phyloP scores from a whole-genome alignment of 257 asterid genomes.

The Craterostigma plantagineum region DNA sequence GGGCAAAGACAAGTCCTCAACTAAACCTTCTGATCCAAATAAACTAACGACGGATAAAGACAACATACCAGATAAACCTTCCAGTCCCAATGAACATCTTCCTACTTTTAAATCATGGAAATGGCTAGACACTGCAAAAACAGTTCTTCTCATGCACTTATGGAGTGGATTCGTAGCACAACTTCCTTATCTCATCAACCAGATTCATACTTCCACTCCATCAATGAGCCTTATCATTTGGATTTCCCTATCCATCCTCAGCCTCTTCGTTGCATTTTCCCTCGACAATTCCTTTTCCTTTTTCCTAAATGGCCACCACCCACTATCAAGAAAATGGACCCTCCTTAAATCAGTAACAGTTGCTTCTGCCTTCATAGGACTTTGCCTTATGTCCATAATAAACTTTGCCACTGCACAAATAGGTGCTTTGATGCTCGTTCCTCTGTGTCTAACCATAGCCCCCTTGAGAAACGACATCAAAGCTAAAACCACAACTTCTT shows the following conservation, averaged over 20 bases:
- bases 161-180: conserved; percentile 63
- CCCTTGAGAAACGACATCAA: conserved; percentile 29
- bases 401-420: conserved; percentile 88
- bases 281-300: conserved; percentile 15
- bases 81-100: conserved; percentile 15
- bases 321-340: conserved; percentile 38
- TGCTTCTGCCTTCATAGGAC: conserved; percentile 68
- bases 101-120: conserved; percentile 46
- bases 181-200: conserved; percentile 38
- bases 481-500: conserved; percentile 14
- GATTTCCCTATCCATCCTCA: conserved; percentile 25
- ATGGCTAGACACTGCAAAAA: conserved; percentile 76
- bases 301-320: conserved; percentile 8
- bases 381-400: conserved; percentile 82
- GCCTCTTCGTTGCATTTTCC: conserved; percentile 31
- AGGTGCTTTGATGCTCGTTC: conserved; percentile 71
- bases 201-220: conserved; percentile 33
- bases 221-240: conserved; percentile 29
- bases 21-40: no score
- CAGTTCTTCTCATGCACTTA: conserved; percentile 45
- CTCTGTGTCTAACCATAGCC: conserved; percentile 61
- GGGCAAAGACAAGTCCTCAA: no score
- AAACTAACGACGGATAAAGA: no score
- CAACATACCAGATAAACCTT: conserved; percentile 12
- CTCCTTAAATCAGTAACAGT: conserved; percentile 61